Evolutionary conservation across 23 red algal species (phyloP).

Genomic region (Gracilaria caudata): DNA sequence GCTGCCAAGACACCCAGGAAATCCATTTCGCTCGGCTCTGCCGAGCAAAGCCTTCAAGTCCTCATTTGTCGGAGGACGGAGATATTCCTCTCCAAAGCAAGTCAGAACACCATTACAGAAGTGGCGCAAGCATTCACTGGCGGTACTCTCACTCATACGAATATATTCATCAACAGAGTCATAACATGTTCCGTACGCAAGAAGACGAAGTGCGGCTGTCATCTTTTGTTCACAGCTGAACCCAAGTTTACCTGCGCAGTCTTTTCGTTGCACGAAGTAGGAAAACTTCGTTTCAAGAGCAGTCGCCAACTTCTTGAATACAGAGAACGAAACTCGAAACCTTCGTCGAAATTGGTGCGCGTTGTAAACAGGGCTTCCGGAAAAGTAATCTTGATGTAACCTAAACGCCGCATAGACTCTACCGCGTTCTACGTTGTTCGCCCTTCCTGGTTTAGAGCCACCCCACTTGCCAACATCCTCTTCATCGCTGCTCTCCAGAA

Average conservation of each 20-base stretch:
- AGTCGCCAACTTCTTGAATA: no score
- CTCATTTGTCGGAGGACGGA: background rate
- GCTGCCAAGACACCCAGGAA: background rate
- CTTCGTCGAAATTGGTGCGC: background rate
- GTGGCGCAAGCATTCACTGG: background rate
- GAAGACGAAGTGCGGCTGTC: background rate
- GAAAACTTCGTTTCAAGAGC: no score
- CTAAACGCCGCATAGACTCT: background rate
- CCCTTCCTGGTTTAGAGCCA: background rate
- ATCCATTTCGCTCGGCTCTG: background rate
- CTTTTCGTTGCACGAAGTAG: no score
- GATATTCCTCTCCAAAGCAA: slow-evolving; percentile 23
- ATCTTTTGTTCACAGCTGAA: no score
- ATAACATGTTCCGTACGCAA: background rate
- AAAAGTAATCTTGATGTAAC: slow-evolving; percentile 10
- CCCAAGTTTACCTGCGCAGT: no score
- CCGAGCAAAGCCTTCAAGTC: background rate
- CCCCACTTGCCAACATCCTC: no score
- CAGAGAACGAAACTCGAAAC: no score
- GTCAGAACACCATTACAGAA: background rate
- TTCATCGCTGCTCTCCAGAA: no score
- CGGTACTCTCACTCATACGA: background rate
- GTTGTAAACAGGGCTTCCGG: background rate
- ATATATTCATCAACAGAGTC: slow-evolving; percentile 36
- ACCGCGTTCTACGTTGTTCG: background rate